These are phyloP conservation scores for Bathelium albidoporum DNA, from an alignment of 495 filamentous ascomycete species.

Conservation along the genomic window DNA sequence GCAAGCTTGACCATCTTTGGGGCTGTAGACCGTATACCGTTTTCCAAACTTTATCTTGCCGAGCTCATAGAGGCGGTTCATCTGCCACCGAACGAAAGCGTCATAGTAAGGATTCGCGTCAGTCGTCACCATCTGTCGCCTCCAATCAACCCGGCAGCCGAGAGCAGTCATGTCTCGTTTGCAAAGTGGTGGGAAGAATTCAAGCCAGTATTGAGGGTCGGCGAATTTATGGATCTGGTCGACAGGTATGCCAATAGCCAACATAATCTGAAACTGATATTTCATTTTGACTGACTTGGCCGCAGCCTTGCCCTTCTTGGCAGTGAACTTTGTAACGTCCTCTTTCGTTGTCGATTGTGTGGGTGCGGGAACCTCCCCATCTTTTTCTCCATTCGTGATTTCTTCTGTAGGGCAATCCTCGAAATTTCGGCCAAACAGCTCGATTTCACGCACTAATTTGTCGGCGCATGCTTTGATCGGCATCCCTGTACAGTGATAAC, in stretches of 20 bases:
- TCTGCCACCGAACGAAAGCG: conserved; percentile 94
- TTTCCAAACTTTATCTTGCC: conserved; percentile 92
- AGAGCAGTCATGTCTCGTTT: conserved; percentile 72
- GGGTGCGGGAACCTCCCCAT: conserved; percentile 43
- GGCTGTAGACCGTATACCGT: conserved; percentile 89
- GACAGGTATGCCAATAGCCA: conserved; percentile 68
- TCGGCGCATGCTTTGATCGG: conserved; percentile 96
- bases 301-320: conserved; percentile 89
- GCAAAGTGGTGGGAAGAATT: conserved; percentile 78
- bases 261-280: conserved; percentile 85
- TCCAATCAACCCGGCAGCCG: conserved; percentile 84
- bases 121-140: conserved; percentile 83
- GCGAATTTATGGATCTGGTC: conserved; percentile 88
- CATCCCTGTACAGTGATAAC: conserved; percentile 96
- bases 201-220: conserved; percentile 76
- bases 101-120: conserved; percentile 98
- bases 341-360: conserved; percentile 51
- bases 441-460: conserved; percentile 79
- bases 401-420: conserved; percentile 46
- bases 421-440: conserved; percentile 82
- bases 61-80: conserved; percentile 81
- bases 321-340: conserved; percentile 81
- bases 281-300: conserved; percentile 85
- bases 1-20: conserved; percentile 94
- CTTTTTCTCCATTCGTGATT: conserved; percentile 42